phyloP scores from a whole-genome alignment of 352 stramenopile species.

The Peronospora farinosa region DNA sequence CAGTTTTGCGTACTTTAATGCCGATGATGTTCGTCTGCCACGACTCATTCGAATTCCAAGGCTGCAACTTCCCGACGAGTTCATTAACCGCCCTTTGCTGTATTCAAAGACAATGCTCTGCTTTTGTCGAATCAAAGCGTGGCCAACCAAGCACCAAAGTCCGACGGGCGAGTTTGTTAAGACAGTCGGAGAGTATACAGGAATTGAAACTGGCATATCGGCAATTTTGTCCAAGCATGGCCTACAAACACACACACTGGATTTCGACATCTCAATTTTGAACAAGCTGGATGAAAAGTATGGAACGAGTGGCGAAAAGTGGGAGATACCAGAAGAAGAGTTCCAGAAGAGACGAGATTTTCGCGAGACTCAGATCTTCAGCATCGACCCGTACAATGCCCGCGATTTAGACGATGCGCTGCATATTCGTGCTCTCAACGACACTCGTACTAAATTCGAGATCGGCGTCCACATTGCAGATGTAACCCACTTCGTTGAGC shows the following conservation, averaged over 20 bases:
- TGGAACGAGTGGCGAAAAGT: conserved; percentile 57
- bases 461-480: conserved; percentile 98
- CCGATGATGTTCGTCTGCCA: conserved; percentile 56
- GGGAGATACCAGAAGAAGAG: conserved; percentile 75
- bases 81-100: conserved; percentile 43
- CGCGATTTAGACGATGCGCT: conserved; percentile 96
- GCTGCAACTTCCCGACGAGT: conserved; percentile 63
- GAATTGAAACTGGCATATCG: conserved; percentile 88
- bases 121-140: conserved; percentile 63
- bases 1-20: conserved; percentile 67
- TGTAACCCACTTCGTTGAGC: conserved; percentile 93
- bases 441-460: conserved; percentile 61
- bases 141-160: conserved; percentile 48
- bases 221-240: conserved; percentile 88
- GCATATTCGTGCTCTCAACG: conserved; percentile 78
- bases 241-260: conserved; percentile 68
- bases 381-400: conserved; percentile 95
- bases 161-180: conserved; percentile 75
- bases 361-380: conserved; percentile 89
- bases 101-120: conserved; percentile 72
- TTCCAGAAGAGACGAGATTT: conserved; percentile 87
- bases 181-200: conserved; percentile 63
- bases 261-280: conserved; percentile 61
- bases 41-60: conserved; percentile 64
- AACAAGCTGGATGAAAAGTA: conserved; percentile 77